Conservation (phyloP, 192 early-diverging fungal species). For the Thoreauomyces humboldtii region DNA sequence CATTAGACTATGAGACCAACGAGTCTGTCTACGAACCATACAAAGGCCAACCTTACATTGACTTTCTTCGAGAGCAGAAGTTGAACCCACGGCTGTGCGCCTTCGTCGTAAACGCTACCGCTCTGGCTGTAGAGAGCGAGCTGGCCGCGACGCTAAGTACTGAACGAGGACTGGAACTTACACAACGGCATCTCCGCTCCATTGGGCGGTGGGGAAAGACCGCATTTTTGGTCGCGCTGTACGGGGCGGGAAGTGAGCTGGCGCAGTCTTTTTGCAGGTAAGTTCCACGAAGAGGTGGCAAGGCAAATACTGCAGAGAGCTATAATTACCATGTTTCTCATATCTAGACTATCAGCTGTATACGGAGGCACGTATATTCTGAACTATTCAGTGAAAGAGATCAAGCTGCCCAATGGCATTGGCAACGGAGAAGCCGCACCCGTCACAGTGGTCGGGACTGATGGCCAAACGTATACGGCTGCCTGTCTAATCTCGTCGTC, state of each 20-base stretch:
- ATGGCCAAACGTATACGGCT: conserved; percentile 16
- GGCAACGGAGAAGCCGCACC: background rate
- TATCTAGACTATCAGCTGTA: conserved; percentile 75
- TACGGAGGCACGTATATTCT: conserved; percentile 89
- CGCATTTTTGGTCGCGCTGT: conserved; percentile 76
- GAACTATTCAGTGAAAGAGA: conserved; percentile 43
- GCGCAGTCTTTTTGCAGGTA: conserved; percentile 86
- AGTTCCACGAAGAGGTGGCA: background rate
- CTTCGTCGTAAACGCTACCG: conserved; percentile 37
- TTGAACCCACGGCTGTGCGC: conserved; percentile 22
- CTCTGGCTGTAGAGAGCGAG: conserved; percentile 10
- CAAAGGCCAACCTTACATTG: background rate
- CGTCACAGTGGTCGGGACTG: conserved; percentile 5
- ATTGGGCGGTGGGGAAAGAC: conserved; percentile 84
- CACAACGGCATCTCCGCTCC: conserved; percentile 67
- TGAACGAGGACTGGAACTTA: conserved; percentile 62
- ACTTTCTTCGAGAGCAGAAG: conserved; percentile 15
- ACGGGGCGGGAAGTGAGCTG: conserved; percentile 87
- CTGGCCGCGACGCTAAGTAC: conserved; percentile 40
- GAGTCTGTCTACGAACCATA: background rate
- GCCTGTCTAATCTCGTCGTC: conserved; percentile 11
- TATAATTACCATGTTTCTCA: background rate
- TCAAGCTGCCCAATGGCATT: no score
- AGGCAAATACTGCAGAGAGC: background rate
- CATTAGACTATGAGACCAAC: conserved; percentile 1